Percentiles rank a stretch among this genome's conserved stretches.
These are phyloP conservation scores for Noccaea bulbosa DNA, from an alignment of 345 rosid species.

Conservation along the genomic window DNA sequence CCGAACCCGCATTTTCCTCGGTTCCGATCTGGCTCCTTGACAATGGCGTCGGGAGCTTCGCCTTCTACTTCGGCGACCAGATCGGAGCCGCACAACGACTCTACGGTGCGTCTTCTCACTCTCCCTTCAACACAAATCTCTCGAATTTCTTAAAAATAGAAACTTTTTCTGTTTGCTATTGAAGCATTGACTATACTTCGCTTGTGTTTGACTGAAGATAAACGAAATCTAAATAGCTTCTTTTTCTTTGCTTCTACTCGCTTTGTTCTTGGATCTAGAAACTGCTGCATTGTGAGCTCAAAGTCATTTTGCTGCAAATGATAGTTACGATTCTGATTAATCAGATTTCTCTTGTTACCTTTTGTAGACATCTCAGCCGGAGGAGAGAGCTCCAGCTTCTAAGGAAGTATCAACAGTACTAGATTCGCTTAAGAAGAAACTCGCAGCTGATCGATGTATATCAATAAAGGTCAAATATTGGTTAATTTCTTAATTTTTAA, in stretches of 20 bases:
- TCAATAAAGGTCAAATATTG: conserved; percentile 57
- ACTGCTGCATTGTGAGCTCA: conserved; percentile 36
- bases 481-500: background rate
- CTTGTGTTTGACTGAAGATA: conserved; percentile 19
- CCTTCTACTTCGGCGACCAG: conserved; percentile 61
- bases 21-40: conserved; percentile 43
- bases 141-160: conserved; percentile 12
- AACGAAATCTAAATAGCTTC: background rate
- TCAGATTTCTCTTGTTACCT: conserved; percentile 2
- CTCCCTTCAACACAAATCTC: background rate
- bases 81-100: conserved; percentile 60
- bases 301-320: background rate
- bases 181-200: conserved; percentile 11
- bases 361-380: conserved; percentile 24
- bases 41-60: conserved; percentile 70
- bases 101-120: conserved; percentile 46
- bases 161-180: conserved; percentile 3
- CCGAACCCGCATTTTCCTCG: conserved; percentile 44
- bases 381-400: conserved; percentile 39
- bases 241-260: background rate
- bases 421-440: conserved; percentile 68
- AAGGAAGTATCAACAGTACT: conserved; percentile 62
- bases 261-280: conserved; percentile 23
- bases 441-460: conserved; percentile 64
- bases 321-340: background rate